A percentile compares a stretch with the other conserved stretches of the same genome.
Conservation (phyloP, 2,329 filamentous ascomycete species). For the Metarhizium brunneum region DNA sequence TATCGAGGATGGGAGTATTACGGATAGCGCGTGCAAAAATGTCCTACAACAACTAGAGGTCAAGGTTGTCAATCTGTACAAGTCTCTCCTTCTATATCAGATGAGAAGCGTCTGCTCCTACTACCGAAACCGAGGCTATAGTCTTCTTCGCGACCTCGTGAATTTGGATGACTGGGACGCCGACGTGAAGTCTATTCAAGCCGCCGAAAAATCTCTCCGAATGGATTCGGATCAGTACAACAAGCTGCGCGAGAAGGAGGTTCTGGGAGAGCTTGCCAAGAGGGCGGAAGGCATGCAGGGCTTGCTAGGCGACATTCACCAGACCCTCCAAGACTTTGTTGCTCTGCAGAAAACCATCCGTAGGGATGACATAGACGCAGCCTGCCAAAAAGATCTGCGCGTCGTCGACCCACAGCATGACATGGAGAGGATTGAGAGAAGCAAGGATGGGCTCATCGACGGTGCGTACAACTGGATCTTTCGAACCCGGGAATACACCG, state of each 20-base stretch:
- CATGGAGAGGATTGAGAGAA: too few relatives aligned
- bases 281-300: neutral
- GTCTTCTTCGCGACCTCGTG: slow-evolving; percentile 19
- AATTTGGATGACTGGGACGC: slow-evolving; percentile 26
- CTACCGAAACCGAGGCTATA: slow-evolving; percentile 17
- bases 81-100: slow-evolving; percentile 28
- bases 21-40: neutral
- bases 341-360: neutral
- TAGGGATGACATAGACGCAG: neutral
- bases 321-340: neutral
- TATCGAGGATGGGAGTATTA: too few relatives aligned
- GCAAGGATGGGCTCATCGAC: too few relatives aligned
- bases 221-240: neutral
- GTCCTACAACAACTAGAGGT: slow-evolving; percentile 17
- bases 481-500: too few relatives aligned
- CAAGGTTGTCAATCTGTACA: slow-evolving; percentile 26
- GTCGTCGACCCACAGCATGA: neutral
- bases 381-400: slow-evolving; percentile 1
- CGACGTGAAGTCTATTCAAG: neutral
- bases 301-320: neutral
- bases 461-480: too few relatives aligned
- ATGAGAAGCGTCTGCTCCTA: slow-evolving; percentile 31
- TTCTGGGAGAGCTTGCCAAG: neutral
- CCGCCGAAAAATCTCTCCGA: slow-evolving; percentile 16
- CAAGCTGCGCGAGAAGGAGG: neutral